These are phyloP conservation scores for Ligustrum vulgare DNA, from an alignment of 257 asterid species.

Conservation along the genomic window DNA sequence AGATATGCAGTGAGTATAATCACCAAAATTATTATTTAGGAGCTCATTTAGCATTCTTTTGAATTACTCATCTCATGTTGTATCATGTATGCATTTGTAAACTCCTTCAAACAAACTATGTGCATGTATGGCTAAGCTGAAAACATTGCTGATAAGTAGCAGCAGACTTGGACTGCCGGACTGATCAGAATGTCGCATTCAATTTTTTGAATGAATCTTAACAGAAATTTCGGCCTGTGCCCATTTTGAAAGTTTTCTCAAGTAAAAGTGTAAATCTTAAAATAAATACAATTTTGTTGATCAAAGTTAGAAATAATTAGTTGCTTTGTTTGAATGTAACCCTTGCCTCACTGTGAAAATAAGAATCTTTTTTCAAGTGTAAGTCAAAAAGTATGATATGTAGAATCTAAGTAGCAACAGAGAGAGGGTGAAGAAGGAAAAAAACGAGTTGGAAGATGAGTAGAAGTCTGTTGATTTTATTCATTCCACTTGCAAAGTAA, in stretches of 20 bases:
- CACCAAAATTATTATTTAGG: background rate
- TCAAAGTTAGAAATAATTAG: background rate
- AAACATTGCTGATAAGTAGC: background rate
- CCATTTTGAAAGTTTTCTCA: background rate
- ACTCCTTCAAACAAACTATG: background rate
- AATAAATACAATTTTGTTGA: background rate
- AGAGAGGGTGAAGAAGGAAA: no score
- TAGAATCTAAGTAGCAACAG: no score
- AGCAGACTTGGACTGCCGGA: background rate
- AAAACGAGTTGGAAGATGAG: no score
- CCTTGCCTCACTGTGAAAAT: background rate
- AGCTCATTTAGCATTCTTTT: constrained; percentile 6
- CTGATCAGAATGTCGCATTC: background rate
- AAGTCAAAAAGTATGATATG: no score
- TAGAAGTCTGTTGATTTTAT: no score
- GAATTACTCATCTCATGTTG: background rate
- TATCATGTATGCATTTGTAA: background rate
- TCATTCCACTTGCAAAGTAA: no score
- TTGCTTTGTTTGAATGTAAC: background rate
- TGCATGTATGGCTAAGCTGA: background rate
- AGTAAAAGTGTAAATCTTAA: background rate
- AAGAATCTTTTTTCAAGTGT: no score
- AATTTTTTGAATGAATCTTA: background rate
- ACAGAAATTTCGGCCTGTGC: background rate
- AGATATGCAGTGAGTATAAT: constrained; percentile 75